Evolutionary conservation across 2,329 filamentous ascomycete species (phyloP).

Genomic region (Capronia americana): DNA sequence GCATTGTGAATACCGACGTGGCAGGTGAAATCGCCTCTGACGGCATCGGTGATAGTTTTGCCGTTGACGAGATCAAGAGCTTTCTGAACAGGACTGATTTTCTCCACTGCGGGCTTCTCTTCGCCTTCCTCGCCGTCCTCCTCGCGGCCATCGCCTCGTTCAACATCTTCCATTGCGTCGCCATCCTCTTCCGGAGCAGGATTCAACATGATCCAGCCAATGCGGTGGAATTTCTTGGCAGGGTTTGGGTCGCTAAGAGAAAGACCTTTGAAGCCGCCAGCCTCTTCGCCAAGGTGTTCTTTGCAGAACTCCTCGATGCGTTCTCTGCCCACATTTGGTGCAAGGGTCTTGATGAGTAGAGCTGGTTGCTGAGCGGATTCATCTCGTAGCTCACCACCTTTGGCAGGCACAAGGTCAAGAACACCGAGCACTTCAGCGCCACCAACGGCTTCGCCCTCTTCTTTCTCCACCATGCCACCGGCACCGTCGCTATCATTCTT

Average conservation of each 20-base stretch:
- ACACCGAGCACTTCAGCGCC: conserved; percentile 92
- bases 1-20: conserved; percentile 96
- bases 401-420: conserved; percentile 83
- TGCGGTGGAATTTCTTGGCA: conserved; percentile 93
- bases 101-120: conserved; percentile 48
- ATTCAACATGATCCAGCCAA: conserved; percentile 97
- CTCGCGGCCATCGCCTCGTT: conserved; percentile 75
- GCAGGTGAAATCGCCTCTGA: conserved; percentile 93
- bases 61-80: conserved; percentile 94
- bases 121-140: conserved; percentile 71
- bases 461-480: conserved; percentile 86
- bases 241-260: conserved; percentile 97
- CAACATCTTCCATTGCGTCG: conserved; percentile 57
- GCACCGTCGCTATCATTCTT: conserved; percentile 90
- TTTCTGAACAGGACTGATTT: conserved; percentile 71
- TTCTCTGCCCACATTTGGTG: conserved; percentile 89
- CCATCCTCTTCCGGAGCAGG: conserved; percentile 71
- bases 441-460: conserved; percentile 91
- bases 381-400: conserved; percentile 85
- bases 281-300: conserved; percentile 87
- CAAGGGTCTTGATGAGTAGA: conserved; percentile 95
- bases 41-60: conserved; percentile 94
- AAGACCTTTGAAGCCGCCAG: conserved; percentile 93
- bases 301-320: conserved; percentile 95
- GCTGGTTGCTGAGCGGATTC: conserved; percentile 89